Base-by-base conservation (phyloP, 1,284 basidiomycete genomes). In the Porodaedalea pini region DNA sequence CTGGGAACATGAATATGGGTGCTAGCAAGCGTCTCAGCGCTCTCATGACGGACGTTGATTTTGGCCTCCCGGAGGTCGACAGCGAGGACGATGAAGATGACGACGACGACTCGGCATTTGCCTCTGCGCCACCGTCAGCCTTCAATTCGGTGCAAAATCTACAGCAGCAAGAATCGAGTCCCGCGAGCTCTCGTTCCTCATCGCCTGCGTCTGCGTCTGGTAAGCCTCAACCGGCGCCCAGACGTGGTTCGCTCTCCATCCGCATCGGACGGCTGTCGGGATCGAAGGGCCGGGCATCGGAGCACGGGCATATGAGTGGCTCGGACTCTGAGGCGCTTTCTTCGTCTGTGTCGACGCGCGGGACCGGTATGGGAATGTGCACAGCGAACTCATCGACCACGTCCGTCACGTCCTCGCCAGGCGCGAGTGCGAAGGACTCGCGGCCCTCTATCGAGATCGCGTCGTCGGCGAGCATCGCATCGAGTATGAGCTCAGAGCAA, bases 81-180 rank as follows among this genome's bases (percentile, higher is more conserved):
- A 61, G 59, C 36, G 59, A 61, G 25, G 58, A 59, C 27, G 57
- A 58, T 51, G 29, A 47, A 5, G 56, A 57, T 23, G 58, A 52
- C 32, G 48, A 56, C 19, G 36, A 37, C 10, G 43, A 58, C 4
- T 23, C 36, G 6, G 49, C 19, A 32, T 54, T 39, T 7, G 51
- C 34, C 5, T 54, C 57, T 17, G 41, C 37, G 6, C 29, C 56
- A 11, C 36, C 47, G 7, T 41, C 56, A 34, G 48, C 50, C 6
- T 52, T 52, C 48, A 51, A 41, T 17, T 56, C 54, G n/a, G 27
- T 51, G 21, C 47, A 56, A 50, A 47, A 25, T 29, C 11, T 56
- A 11, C 47, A 36, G 10, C 15, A 56, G 7, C 40, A 32, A 10
- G 36, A n/a, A 17, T n/a, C 32, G 21, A 25, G 32, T 27, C 21